Evolutionary conservation across 2,329 filamentous ascomycete genomes (phyloP).

Genomic region (Pseudocercospora ulei): DNA sequence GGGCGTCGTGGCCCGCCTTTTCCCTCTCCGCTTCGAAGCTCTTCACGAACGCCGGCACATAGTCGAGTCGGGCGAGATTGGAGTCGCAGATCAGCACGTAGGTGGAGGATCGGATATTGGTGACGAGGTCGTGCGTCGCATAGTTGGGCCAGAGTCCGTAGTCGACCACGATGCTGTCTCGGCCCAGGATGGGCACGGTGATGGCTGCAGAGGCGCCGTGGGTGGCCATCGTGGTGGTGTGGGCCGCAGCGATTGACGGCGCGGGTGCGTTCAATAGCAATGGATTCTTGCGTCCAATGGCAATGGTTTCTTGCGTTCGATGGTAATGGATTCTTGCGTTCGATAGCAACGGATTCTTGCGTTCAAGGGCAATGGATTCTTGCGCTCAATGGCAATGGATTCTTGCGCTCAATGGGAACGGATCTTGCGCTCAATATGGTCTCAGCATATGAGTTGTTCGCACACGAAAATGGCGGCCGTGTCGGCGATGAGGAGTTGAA

Average conservation of each 20-base stretch:
- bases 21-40: slow-evolving; percentile 47
- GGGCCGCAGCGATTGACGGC: not conserved
- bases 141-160: slow-evolving; percentile 80
- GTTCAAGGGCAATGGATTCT: no score
- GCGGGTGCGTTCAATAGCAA: not conserved
- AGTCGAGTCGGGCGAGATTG: slow-evolving; percentile 64
- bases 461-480: slow-evolving; percentile 24
- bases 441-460: slow-evolving; percentile 28
- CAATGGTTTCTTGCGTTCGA: not conserved
- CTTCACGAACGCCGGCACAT: slow-evolving; percentile 65
- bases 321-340: no score
- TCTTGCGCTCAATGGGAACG: not conserved
- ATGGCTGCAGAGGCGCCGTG: slow-evolving; percentile 37
- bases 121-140: slow-evolving; percentile 69
- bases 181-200: slow-evolving; percentile 72
- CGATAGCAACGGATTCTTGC: not conserved
- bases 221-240: slow-evolving; percentile 19
- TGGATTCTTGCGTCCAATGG: no score
- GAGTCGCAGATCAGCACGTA: slow-evolving; percentile 97
- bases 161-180: slow-evolving; percentile 83
- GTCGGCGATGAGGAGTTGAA: slow-evolving; percentile 25
- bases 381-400: not conserved
- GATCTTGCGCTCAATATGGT: no score
- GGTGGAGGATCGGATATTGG: slow-evolving; percentile 70
- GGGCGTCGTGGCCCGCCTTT: slow-evolving; percentile 43